Evolutionary conservation across 768 basidiomycete species (phyloP).

Genomic region (Rhizopogon rudus): DNA sequence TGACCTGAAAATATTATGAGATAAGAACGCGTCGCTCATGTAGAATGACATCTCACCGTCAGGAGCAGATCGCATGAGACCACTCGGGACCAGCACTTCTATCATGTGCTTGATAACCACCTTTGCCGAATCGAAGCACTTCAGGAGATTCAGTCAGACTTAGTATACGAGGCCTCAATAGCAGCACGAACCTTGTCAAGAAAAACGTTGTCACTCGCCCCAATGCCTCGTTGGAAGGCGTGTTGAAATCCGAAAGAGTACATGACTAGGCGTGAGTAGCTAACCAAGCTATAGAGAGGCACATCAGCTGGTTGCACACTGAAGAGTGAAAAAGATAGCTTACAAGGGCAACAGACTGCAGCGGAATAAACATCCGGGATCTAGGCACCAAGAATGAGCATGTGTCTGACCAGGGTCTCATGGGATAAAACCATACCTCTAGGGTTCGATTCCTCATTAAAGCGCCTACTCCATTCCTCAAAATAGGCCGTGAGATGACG

Average conservation of each 20-base stretch:
- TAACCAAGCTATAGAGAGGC: conserved; percentile 48
- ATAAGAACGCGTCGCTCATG: not conserved
- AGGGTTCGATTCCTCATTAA: conserved; percentile 54
- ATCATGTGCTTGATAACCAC: conserved; percentile 61
- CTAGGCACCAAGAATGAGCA: conserved; percentile 26
- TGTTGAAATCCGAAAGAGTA: conserved; percentile 85
- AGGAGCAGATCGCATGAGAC: conserved; percentile 74
- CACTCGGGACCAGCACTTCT: conserved; percentile 59
- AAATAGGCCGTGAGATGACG: conserved; percentile 49
- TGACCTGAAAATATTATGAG: conserved; percentile 40
- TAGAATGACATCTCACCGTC: conserved; percentile 47
- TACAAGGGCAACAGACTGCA: conserved; percentile 71
- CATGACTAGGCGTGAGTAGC: conserved; percentile 79
- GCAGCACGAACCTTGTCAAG: conserved; percentile 52
- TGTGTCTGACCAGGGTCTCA: not conserved
- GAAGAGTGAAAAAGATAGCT: conserved; percentile 20
- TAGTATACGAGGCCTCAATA: not conserved
- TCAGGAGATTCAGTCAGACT: not conserved
- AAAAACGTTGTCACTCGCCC: conserved; percentile 57
- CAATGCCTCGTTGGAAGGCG: conserved; percentile 67
- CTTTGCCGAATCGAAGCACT: conserved; percentile 73
- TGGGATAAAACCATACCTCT: conserved; percentile 34
- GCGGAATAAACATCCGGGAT: conserved; percentile 55
- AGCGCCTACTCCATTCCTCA: conserved; percentile 63
- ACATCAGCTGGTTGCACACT: conserved; percentile 7